Base-by-base conservation (phyloP, 345 rosid genomes). In the Melaleuca alternifolia region DNA sequence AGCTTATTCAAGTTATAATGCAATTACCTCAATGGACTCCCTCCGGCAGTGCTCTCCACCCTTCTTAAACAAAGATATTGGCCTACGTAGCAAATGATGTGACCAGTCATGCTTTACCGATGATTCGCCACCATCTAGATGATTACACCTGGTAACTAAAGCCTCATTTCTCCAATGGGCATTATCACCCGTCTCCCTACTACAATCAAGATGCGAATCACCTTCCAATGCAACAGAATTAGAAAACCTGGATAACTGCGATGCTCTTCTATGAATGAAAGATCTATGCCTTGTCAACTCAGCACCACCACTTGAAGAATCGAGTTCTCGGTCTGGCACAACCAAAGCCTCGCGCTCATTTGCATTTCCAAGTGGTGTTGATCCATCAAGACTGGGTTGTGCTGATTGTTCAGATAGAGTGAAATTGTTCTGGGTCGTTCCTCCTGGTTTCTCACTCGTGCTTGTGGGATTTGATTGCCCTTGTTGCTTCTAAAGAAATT, bases 171-270 rank as follows among this genome's bases (percentile, higher is more conserved):
- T 90, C 93, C 93, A 93, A 57, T 87, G 92, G 56, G 90, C 87
- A 83, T 91, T 93, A 16, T 85, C 90, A 84, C 88, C 86, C 6
- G 87, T 82, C 83, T 88, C 91, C 84, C 91, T 90, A 84, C 89
- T 83, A 85, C 90, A 90, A 89, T 92, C 94, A 41, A 92, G 91
- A 71, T 90, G 92, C 33, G 97, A 92, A 86, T 85, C 90, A 89
- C 94, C 96, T 92, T 97, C 93, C 59, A 93, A 92, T 28, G 95
- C 98, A 84, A 97, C 94, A 1, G 99, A 97, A 88, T 92, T 96
- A 85, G 99, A 92, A 91, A 94, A 95, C 91, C 93, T 92, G 84
- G 96, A 90, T 81, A 96, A 83, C n/a, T 91, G 91, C 4, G 91
- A 88, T 84, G 94, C 88, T 85, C 93, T 92, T 1, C 85, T 91